phyloP scores from a whole-genome alignment of 1,139 yeast species.

The Taphrina communis region DNA sequence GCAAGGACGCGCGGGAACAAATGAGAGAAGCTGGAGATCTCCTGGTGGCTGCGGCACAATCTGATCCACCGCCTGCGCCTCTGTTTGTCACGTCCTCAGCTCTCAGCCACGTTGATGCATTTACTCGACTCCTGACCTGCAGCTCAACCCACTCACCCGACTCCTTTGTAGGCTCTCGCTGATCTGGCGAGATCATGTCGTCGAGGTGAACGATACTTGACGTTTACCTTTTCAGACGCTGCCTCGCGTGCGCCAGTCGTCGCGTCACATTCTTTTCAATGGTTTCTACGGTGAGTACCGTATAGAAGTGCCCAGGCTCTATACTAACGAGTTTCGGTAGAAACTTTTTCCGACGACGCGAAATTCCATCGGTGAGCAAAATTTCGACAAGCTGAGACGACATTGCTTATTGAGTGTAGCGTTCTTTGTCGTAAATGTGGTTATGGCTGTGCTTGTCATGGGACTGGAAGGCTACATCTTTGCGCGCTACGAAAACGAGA shows the following conservation, averaged over 20 bases:
- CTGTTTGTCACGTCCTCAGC: neutral
- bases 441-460: constrained; percentile 48
- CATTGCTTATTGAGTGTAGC: constrained; percentile 3
- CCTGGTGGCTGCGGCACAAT: constrained; percentile 1
- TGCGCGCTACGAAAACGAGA: constrained; percentile 48
- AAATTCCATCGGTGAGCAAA: constrained; percentile 50
- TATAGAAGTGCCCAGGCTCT: no score
- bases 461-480: constrained; percentile 50
- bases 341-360: constrained; percentile 48
- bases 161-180: constrained; percentile 1
- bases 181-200: neutral
- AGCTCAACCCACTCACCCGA: neutral
- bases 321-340: neutral
- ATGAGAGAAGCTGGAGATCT: neutral
- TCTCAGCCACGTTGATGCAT: constrained; percentile 5
- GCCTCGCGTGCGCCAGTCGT: neutral
- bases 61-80: neutral
- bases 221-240: neutral
- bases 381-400: neutral
- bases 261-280: neutral
- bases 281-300: neutral
- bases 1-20: neutral
- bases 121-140: constrained; percentile 6
- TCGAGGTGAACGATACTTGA: neutral
- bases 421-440: constrained; percentile 47